A percentile compares a stretch with the other conserved stretches of the same genome.
These are phyloP conservation scores for Blastobotrys buckinghamii DNA, from an alignment of 1,139 yeast genomes.

Conservation along the genomic window DNA sequence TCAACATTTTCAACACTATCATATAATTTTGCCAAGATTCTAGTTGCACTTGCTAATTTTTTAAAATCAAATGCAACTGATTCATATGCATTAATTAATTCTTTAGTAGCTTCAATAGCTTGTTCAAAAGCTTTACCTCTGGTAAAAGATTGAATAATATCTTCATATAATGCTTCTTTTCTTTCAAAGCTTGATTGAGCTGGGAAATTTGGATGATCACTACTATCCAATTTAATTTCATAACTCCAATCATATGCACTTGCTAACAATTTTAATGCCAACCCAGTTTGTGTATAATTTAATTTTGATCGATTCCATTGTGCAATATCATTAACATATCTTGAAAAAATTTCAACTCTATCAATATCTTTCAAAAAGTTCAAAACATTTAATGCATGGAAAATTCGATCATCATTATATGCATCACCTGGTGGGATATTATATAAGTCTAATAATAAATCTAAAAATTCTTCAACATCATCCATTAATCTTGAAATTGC, in stretches of 20 bases:
- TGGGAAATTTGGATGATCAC: conserved; percentile 66
- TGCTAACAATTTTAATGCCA: conserved; percentile 72
- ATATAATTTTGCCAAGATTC: conserved; percentile 62
- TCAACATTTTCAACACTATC: conserved; percentile 64
- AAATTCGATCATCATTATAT: conserved; percentile 80
- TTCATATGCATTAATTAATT: conserved; percentile 69
- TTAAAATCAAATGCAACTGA: conserved; percentile 67
- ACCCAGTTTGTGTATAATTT: conserved; percentile 76
- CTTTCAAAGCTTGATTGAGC: conserved; percentile 76
- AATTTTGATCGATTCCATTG: conserved; percentile 55
- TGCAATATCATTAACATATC: conserved; percentile 70
- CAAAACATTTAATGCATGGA: conserved; percentile 70
- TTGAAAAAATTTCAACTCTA: conserved; percentile 73
- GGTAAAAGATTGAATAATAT: conserved; percentile 66
- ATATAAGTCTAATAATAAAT: conserved; percentile 59
- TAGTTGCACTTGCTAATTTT: conserved; percentile 70
- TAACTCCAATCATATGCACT: conserved; percentile 75
- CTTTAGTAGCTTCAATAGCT: conserved; percentile 73
- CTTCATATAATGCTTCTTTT: conserved; percentile 64
- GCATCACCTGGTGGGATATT: conserved; percentile 78
- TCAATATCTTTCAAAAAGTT: conserved; percentile 74
- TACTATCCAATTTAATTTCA: conserved; percentile 49
- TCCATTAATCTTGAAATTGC: conserved; percentile 49
- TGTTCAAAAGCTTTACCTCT: conserved; percentile 72
- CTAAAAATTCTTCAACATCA: conserved; percentile 57